Evolutionary conservation across 257 asterid species (phyloP), one percentile per base, ranked within the genome.

Genomic region (Primulina eburnea): DNA sequence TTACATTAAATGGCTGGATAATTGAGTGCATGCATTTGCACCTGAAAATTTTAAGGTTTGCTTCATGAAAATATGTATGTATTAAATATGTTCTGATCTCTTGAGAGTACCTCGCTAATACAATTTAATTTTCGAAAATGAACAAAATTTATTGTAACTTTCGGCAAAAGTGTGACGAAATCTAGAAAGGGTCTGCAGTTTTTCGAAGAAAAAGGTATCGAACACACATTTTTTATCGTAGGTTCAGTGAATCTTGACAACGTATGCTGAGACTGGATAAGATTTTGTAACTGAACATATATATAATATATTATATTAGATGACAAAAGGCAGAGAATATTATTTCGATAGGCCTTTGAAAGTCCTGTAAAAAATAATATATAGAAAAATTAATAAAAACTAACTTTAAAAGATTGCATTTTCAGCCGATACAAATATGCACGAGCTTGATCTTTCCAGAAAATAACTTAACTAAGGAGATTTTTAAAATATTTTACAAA

Each of bases 211-310:
- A 68, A 50, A 24, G 30, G 61, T 47, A 40, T 24, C 16, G n/a
- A 60, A 71, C 70, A 65, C 24, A 6, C 33, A 14, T 30, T 30
- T 30, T 60, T 7, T 26, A 8, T 26, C 30, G 10, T n/a, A 28
- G 71, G 70, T 69, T 79, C 80, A 77, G 59, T 82, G 80, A 70
- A 82, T 71, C 65, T 65, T 65, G 69, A 10, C n/a, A 28, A 28
- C 47, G 28, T 63, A 55, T 60, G 35, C 50, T 18, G 59, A 29
- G 64, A 63, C 50, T 21, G 77, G 79, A 74, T 74, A 71, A 67
- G 66, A 68, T 67, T 75, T 50, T 62, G 47, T 59, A 67, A 62
- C 40, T 53, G 67, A 71, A 28, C 40, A 8, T 30, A 12, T 56
- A 52, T 37, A 43, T 18, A 5, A 21, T 21, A 21, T 21, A 21